A percentile compares a stretch with the other conserved stretches of the same genome.
Evolutionary conservation across 108 stramenopile species (phyloP).

Genomic region (Fragilariopsis cylindrus): DNA sequence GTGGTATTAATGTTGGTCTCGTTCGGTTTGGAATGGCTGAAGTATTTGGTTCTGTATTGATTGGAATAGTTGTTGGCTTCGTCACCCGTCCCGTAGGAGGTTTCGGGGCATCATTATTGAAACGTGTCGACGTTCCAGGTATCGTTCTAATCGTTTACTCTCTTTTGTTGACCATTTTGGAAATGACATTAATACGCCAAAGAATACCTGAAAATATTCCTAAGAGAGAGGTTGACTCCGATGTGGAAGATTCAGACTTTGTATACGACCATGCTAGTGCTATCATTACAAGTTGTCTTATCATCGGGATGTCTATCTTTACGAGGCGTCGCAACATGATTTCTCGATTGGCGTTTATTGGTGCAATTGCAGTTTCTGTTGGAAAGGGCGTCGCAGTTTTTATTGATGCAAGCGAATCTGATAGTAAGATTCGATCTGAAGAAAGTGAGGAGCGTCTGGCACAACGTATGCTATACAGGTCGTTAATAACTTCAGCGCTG

Average conservation of each 20-base stretch:
- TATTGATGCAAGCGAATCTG: conserved; percentile 51
- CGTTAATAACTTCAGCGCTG: conserved; percentile 42
- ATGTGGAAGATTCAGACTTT: conserved; percentile 51
- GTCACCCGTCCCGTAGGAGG: conserved; percentile 66
- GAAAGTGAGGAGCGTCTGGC: conserved; percentile 18
- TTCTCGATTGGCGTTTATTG: conserved; percentile 29
- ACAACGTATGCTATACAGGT: conserved; percentile 41
- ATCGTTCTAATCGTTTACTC: conserved; percentile 48
- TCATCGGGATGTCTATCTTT: conserved; percentile 36
- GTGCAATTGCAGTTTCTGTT: conserved; percentile 42
- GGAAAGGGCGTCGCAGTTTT: conserved; percentile 63
- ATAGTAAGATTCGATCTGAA: conserved; percentile 29
- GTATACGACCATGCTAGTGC: conserved; percentile 59
- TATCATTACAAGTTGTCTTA: conserved; percentile 48
- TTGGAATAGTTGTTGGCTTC: conserved; percentile 61
- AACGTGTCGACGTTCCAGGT: conserved; percentile 61
- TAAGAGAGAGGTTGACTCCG: conserved; percentile 44
- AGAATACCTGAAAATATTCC: conserved; percentile 46
- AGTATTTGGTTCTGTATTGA: conserved; percentile 43
- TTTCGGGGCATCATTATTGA: conserved; percentile 41
- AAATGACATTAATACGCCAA: conserved; percentile 57
- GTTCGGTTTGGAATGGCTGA: conserved; percentile 55
- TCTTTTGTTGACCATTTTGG: conserved; percentile 45
- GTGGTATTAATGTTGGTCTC: conserved; percentile 42
- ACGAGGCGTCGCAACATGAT: conserved; percentile 46